phyloP scores from a whole-genome alignment of 352 stramenopile genomes.

The Peronospora destructor region DNA sequence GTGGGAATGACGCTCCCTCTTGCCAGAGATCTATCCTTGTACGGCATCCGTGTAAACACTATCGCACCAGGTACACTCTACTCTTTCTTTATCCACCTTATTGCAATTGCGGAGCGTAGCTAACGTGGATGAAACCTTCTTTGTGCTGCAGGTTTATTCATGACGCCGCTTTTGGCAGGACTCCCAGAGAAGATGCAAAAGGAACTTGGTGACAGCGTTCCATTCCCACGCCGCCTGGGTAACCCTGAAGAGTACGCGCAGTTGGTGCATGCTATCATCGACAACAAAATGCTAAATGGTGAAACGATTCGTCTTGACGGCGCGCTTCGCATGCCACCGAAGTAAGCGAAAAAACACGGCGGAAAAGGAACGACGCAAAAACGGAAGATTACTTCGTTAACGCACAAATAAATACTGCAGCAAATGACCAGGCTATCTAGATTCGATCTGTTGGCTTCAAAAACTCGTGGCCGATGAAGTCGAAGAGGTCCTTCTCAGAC shows the following conservation, averaged over 20 bases:
- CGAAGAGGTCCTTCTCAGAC: slow-evolving; percentile 61
- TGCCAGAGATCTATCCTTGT: slow-evolving; percentile 89
- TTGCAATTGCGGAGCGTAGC: neutral
- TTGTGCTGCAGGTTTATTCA: slow-evolving; percentile 85
- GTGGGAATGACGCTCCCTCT: slow-evolving; percentile 96
- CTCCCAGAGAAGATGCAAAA: slow-evolving; percentile 92
- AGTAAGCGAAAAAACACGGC: slow-evolving; percentile 33
- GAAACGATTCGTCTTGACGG: slow-evolving; percentile 97
- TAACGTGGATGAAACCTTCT: neutral
- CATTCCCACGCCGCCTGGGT: slow-evolving; percentile 93
- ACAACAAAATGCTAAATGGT: slow-evolving; percentile 98
- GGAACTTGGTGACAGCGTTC: slow-evolving; percentile 89
- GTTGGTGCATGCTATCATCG: slow-evolving; percentile 92
- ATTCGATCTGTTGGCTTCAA: slow-evolving; percentile 38
- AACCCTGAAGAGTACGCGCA: slow-evolving; percentile 93
- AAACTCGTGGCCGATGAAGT: slow-evolving; percentile 41
- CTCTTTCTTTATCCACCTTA: neutral
- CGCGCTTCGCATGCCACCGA: slow-evolving; percentile 92
- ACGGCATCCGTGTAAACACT: slow-evolving; percentile 94
- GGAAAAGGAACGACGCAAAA: slow-evolving; percentile 2
- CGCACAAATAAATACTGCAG: slow-evolving; percentile 26
- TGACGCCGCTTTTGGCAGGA: slow-evolving; percentile 92
- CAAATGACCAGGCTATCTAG: slow-evolving; percentile 16
- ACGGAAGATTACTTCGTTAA: neutral
- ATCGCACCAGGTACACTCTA: slow-evolving; percentile 84